Conservation (phyloP, 805 yeast genomes). For the Wickerhamomyces rabaulensis region DNA sequence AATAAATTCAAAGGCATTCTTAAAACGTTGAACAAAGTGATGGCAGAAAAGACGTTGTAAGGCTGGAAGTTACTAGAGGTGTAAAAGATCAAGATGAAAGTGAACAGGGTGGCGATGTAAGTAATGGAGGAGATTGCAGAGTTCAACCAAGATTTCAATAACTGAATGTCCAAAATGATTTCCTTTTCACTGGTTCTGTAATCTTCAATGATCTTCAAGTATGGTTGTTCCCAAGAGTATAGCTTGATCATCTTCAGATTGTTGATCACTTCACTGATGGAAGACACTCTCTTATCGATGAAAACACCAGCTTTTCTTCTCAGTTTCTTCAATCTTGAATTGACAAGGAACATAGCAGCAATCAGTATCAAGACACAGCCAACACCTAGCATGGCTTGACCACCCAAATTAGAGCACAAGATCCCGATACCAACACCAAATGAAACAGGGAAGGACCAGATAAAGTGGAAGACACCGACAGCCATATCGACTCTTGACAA, state of each 20-base stretch:
- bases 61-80: constrained; percentile 41
- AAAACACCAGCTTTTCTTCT: constrained; percentile 53
- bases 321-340: constrained; percentile 46
- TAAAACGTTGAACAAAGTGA: constrained; percentile 61
- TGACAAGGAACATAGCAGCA: constrained; percentile 36
- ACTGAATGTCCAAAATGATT: constrained; percentile 56
- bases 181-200: constrained; percentile 59
- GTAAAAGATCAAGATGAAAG: constrained; percentile 54
- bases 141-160: constrained; percentile 55
- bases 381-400: constrained; percentile 65
- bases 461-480: constrained; percentile 59
- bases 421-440: constrained; percentile 59
- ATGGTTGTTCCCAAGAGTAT: constrained; percentile 90
- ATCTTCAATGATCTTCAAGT: constrained; percentile 47
- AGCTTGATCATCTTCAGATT: constrained; percentile 80
- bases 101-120: constrained; percentile 58
- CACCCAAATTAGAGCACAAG: constrained; percentile 65
- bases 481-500: constrained; percentile 77
- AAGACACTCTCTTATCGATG: constrained; percentile 74
- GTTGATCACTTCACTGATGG: constrained; percentile 72
- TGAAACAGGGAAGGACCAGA: constrained; percentile 60
- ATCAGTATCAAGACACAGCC: constrained; percentile 44
- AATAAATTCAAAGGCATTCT: constrained; percentile 56
- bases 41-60: constrained; percentile 64
- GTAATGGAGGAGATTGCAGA: constrained; percentile 55